phyloP scores from a whole-genome alignment of 805 yeast species.

The Candida multigemmis region DNA sequence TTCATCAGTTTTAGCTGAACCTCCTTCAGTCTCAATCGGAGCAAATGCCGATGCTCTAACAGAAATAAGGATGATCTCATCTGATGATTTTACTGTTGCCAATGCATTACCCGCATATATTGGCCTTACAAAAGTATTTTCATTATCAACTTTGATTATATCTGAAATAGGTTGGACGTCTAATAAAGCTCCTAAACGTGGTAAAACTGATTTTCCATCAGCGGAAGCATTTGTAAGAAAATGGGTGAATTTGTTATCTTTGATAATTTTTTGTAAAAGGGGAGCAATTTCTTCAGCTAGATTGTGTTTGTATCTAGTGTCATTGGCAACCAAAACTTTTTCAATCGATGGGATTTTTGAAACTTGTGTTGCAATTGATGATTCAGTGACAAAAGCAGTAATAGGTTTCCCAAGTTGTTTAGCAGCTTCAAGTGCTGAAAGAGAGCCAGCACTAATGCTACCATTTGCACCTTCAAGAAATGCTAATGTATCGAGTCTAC shows the following conservation, averaged over 20 bases:
- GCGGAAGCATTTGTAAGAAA: slow-evolving; percentile 79
- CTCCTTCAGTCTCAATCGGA: slow-evolving; percentile 20
- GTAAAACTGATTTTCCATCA: slow-evolving; percentile 78
- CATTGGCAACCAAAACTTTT: slow-evolving; percentile 51
- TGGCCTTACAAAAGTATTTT: slow-evolving; percentile 79
- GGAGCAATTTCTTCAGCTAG: slow-evolving; percentile 80
- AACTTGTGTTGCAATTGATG: slow-evolving; percentile 34
- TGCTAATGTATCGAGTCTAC: slow-evolving; percentile 49
- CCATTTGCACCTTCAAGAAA: slow-evolving; percentile 58
- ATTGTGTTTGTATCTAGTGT: slow-evolving; percentile 52
- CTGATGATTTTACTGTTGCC: slow-evolving; percentile 68
- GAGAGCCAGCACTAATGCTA: slow-evolving; percentile 54
- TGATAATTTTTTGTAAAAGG: slow-evolving; percentile 41
- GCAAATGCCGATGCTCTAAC: slow-evolving; percentile 77
- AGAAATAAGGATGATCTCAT: slow-evolving; percentile 60
- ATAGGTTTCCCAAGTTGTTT: slow-evolving; percentile 65
- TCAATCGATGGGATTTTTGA: slow-evolving; percentile 44
- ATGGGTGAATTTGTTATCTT: slow-evolving; percentile 46
- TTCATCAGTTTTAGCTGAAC: slow-evolving; percentile 40
- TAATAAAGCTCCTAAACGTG: slow-evolving; percentile 76
- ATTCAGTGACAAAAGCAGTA: slow-evolving; percentile 70
- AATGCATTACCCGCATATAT: slow-evolving; percentile 94
- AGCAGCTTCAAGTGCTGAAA: slow-evolving; percentile 75
- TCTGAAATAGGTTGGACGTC: slow-evolving; percentile 88
- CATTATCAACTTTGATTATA: slow-evolving; percentile 55